Percentiles rank a stretch among this genome's conserved stretches.
phyloP scores from a whole-genome alignment of 257 asterid genomes.

The Gentiana dahurica region DNA sequence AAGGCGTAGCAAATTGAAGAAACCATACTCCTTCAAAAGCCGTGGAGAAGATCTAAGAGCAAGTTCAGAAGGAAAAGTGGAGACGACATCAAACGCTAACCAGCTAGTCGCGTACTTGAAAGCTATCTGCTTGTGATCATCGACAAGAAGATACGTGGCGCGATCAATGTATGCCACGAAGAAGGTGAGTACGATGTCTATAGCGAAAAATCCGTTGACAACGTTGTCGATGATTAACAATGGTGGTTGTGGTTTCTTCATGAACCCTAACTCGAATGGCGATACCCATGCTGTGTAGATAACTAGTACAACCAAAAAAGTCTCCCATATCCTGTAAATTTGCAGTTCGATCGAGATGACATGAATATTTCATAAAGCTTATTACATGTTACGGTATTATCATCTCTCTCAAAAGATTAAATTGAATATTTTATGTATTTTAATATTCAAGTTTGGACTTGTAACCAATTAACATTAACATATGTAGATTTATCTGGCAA shows the following conservation, averaged over 20 bases:
- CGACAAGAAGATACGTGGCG: slow-evolving; percentile 54
- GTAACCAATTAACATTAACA: too few relatives aligned
- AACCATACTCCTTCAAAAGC: slow-evolving; percentile 47
- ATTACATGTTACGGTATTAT: too few relatives aligned
- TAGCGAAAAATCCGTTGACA: slow-evolving; percentile 66
- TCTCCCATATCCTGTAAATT: slow-evolving; percentile 36
- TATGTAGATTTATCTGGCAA: too few relatives aligned
- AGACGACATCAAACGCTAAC: slow-evolving; percentile 58
- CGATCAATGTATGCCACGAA: slow-evolving; percentile 74
- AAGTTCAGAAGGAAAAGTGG: slow-evolving; percentile 72
- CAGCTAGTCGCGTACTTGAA: slow-evolving; percentile 46
- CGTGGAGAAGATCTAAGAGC: slow-evolving; percentile 47
- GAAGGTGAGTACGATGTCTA: slow-evolving; percentile 79
- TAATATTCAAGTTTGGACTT: too few relatives aligned
- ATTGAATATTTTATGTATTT: too few relatives aligned
- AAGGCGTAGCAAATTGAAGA: slow-evolving; percentile 78
- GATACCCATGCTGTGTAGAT: slow-evolving; percentile 31
- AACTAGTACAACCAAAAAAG: slow-evolving; percentile 52
- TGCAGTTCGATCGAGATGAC: slow-evolving; percentile 5
- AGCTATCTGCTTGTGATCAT: slow-evolving; percentile 46
- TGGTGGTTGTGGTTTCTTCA: slow-evolving; percentile 33
- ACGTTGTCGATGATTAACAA: slow-evolving; percentile 56
- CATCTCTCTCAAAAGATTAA: too few relatives aligned
- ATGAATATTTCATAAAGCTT: too few relatives aligned
- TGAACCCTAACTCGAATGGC: slow-evolving; percentile 82